These are phyloP conservation scores for Sugiyamaella valdiviana DNA, from an alignment of 805 yeast species.

Conservation along the genomic window DNA sequence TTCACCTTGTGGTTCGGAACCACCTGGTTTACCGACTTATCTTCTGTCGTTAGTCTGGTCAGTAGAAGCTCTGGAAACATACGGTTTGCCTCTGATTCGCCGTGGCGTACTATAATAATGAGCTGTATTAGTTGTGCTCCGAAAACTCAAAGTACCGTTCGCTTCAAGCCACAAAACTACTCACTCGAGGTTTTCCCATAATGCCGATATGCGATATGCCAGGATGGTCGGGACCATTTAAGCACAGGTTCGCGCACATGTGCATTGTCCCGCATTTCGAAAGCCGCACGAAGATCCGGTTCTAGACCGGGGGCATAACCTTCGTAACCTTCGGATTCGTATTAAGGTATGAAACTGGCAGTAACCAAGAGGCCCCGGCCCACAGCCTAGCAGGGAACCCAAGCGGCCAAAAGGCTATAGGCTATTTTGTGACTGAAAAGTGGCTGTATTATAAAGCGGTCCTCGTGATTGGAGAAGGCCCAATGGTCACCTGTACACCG, in stretches of 20 bases:
- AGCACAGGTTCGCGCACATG: neutral
- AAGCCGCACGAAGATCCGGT: neutral
- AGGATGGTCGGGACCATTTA: neutral
- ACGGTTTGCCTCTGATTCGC: slow-evolving; percentile 85
- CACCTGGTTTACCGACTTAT: slow-evolving; percentile 69
- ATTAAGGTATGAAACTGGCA: no score
- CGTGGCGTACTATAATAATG: slow-evolving; percentile 79
- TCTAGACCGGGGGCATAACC: neutral
- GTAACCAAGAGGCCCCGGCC: no score
- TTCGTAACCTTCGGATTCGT: no score
- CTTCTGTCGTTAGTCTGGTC: slow-evolving; percentile 34
- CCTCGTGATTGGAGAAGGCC: no score
- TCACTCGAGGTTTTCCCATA: slow-evolving; percentile 41
- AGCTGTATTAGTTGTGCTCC: slow-evolving; percentile 45
- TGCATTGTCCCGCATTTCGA: neutral
- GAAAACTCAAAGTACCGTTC: neutral
- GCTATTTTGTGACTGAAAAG: no score
- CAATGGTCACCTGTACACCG: no score
- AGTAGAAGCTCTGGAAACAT: neutral
- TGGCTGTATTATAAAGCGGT: no score
- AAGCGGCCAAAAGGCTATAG: no score
- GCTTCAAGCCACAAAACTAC: slow-evolving; percentile 16
- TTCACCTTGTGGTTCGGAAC: slow-evolving; percentile 78
- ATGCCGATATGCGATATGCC: neutral
- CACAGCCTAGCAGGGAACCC: no score